Percentiles rank a stretch among this genome's conserved stretches.
These are phyloP conservation scores for Batkoa obscura DNA, from an alignment of 371 early-diverging fungal genomes.

Conservation along the genomic window DNA sequence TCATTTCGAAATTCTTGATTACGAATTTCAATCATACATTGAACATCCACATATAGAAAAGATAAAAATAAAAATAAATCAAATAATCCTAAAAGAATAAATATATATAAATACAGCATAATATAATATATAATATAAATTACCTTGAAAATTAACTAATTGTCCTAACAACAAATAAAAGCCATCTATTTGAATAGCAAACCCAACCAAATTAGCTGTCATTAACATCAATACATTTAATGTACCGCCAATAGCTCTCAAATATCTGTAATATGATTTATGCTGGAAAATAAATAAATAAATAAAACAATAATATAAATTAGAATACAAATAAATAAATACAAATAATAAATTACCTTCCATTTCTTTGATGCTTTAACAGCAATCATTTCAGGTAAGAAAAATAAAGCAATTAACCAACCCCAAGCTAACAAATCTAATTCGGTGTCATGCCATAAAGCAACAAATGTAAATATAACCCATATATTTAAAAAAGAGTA, in stretches of 20 bases:
- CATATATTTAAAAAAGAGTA: conserved; percentile 47
- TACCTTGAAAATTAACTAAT: conserved; percentile 22
- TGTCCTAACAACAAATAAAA: conserved; percentile 35
- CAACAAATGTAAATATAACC: conserved; percentile 83
- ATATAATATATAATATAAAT: neutral
- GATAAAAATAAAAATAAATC: conserved; percentile 27
- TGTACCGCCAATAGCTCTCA: conserved; percentile 67
- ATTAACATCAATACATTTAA: conserved; percentile 84
- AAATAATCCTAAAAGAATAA: conserved; percentile 15
- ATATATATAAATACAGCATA: no score
- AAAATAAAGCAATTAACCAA: conserved; percentile 69
- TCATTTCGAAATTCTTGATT: neutral
- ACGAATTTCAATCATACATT: conserved; percentile 70
- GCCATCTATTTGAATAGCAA: conserved; percentile 74
- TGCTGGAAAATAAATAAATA: conserved; percentile 22
- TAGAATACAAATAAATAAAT: neutral
- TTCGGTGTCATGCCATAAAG: conserved; percentile 88
- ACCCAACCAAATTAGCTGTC: conserved; percentile 87
- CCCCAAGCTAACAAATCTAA: conserved; percentile 74
- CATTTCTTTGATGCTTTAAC: conserved; percentile 30
- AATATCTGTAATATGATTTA: conserved; percentile 49
- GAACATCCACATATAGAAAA: conserved; percentile 45
- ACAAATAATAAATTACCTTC: neutral
- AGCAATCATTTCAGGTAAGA: conserved; percentile 64
- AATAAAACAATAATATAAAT: neutral